Evolutionary conservation across 2,329 filamentous ascomycete species (phyloP).

Genomic region (Trichoderma sp.): DNA sequence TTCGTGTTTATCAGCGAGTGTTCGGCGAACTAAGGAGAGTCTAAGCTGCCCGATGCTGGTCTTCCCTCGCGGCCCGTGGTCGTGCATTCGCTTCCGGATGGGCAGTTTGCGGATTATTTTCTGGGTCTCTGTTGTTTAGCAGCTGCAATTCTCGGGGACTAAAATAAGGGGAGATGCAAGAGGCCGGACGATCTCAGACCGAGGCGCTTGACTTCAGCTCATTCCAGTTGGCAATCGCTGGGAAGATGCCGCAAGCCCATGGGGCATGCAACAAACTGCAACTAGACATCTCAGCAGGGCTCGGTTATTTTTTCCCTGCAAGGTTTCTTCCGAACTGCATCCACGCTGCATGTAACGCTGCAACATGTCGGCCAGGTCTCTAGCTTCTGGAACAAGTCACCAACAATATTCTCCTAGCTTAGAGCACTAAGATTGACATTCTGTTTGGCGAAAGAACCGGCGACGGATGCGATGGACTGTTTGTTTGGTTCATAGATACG

Average conservation of each 20-base stretch:
- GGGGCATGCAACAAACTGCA: neutral
- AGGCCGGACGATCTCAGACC: neutral
- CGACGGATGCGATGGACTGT: no score
- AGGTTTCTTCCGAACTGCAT: neutral
- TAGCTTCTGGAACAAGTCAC: neutral
- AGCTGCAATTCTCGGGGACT: neutral
- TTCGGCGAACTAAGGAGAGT: neutral
- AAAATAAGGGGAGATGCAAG: neutral
- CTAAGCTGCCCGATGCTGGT: neutral
- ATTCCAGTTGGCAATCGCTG: neutral
- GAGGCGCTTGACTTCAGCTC: slow-evolving; percentile 14
- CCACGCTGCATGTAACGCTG: slow-evolving; percentile 11
- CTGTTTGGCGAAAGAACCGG: neutral
- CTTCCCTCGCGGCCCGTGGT: slow-evolving; percentile 7
- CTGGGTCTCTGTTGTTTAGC: neutral
- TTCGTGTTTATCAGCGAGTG: neutral
- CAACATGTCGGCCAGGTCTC: slow-evolving; percentile 25
- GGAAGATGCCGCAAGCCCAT: neutral
- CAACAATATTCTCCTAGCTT: neutral
- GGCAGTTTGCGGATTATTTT: neutral
- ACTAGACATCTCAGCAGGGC: no score
- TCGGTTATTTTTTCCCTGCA: neutral
- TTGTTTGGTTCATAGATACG: neutral
- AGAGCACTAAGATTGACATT: neutral
- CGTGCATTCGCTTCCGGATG: slow-evolving; percentile 1